Evolutionary conservation across 2,329 filamentous ascomycete genomes (phyloP).

Genomic region (Claviceps cyperi): DNA sequence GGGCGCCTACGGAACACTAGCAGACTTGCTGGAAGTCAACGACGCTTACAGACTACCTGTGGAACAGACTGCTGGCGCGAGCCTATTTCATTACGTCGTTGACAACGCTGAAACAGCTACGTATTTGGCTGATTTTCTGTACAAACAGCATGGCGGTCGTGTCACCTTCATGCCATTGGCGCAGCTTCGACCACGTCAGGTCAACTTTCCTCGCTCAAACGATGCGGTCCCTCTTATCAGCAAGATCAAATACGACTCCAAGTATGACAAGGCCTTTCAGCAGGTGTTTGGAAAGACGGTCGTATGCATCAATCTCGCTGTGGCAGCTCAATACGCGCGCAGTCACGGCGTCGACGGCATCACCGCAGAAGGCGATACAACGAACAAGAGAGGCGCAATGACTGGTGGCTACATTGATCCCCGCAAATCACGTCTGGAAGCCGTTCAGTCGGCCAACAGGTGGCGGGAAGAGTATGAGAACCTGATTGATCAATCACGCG

Average conservation of each 20-base stretch:
- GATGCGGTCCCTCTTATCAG: conserved; percentile 79
- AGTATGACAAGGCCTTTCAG: conserved; percentile 73
- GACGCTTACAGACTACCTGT: conserved; percentile 79
- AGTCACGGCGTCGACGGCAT: conserved; percentile 88
- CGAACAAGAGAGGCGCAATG: conserved; percentile 88
- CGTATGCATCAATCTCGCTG: conserved; percentile 76
- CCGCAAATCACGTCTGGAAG: conserved; percentile 72
- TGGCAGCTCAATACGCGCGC: conserved; percentile 81
- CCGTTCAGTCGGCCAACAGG: conserved; percentile 58
- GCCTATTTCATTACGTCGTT: conserved; percentile 91
- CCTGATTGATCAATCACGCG: conserved; percentile 45
- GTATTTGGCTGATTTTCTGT: conserved; percentile 62
- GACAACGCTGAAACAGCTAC: conserved; percentile 83
- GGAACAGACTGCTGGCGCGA: conserved; percentile 83
- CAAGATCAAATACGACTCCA: conserved; percentile 65
- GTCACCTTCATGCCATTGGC: conserved; percentile 93
- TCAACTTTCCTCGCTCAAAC: conserved; percentile 69
- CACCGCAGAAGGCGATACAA: conserved; percentile 85
- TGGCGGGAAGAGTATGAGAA: conserved; percentile 63
- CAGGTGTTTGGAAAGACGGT: conserved; percentile 95
- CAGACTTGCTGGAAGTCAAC: conserved; percentile 77
- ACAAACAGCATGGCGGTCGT: conserved; percentile 66
- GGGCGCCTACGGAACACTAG: conserved; percentile 83
- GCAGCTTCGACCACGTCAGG: conserved; percentile 53
- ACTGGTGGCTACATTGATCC: conserved; percentile 90